Conservation (phyloP, 441 rosid genomes). For the Syzygium syzygioides region DNA sequence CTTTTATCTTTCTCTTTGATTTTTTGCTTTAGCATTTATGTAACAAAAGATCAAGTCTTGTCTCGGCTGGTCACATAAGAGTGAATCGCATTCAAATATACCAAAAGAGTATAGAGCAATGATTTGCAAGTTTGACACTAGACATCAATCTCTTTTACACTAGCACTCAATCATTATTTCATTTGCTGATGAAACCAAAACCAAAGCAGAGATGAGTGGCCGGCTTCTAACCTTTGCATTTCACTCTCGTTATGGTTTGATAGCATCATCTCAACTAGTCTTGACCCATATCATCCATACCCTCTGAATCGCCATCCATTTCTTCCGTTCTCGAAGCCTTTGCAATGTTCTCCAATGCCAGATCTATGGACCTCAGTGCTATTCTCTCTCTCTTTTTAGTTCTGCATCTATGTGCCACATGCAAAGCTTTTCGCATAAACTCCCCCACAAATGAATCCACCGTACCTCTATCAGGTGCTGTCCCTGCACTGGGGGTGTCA, state of each 20-base stretch:
- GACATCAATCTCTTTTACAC: not conserved
- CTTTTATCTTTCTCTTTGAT: not conserved
- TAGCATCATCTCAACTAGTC: not conserved
- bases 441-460: too few relatives aligned
- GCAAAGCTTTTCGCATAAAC: not conserved
- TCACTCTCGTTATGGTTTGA: not conserved
- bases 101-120: not conserved
- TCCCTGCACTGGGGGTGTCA: not conserved
- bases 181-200: not conserved
- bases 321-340: not conserved
- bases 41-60: not conserved
- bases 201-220: not conserved
- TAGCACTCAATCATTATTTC: not conserved
- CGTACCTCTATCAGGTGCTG: not conserved
- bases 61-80: not conserved
- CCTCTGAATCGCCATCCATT: not conserved
- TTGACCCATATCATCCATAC: not conserved
- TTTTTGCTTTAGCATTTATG: not conserved
- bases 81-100: not conserved
- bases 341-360: fast-evolving
- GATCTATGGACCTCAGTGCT: not conserved
- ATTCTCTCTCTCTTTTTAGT: not conserved
- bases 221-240: not conserved
- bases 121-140: not conserved
- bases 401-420: not conserved